Conservation (phyloP, 2,329 filamentous ascomycete genomes). For the Exophiala calicioides region DNA sequence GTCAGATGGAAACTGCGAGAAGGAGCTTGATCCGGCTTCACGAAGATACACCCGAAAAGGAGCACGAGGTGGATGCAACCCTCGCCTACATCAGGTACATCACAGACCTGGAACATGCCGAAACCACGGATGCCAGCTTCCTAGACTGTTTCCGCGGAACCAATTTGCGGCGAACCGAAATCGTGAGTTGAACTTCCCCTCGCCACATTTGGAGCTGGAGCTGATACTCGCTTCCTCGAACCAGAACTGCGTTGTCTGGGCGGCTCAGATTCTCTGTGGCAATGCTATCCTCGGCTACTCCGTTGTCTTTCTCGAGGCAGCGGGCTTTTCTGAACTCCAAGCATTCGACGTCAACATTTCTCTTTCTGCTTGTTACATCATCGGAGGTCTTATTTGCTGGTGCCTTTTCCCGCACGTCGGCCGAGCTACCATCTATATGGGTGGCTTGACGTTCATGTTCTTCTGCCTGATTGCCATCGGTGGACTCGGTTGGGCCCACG, state of each 20-base stretch:
- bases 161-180: conserved; percentile 47
- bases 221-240: too few species aligned
- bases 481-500: conserved; percentile 34
- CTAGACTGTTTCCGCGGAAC: conserved; percentile 45
- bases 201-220: too few species aligned
- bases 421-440: conserved; percentile 45
- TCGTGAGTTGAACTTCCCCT: conserved; percentile 39
- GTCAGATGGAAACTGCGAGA: conserved; percentile 38
- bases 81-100: conserved; percentile 43
- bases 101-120: conserved; percentile 33
- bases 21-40: conserved; percentile 35
- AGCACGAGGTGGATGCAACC: conserved; percentile 32
- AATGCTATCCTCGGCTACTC: conserved; percentile 42
- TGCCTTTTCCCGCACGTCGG: conserved; percentile 44
- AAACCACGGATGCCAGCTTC: conserved; percentile 30
- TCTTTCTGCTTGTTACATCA: conserved; percentile 43
- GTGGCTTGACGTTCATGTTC: conserved; percentile 44
- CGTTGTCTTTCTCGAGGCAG: conserved; percentile 42
- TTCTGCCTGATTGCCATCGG: conserved; percentile 41
- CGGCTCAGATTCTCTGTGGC: conserved; percentile 43
- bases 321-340: conserved; percentile 40
- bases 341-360: conserved; percentile 46
- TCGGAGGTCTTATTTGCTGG: conserved; percentile 45
- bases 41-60: conserved; percentile 30
- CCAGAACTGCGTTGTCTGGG: conserved; percentile 44